A percentile compares a stretch with the other conserved stretches of the same genome.
Evolutionary conservation across 179 eudicot species (phyloP).

Genomic region (Nepenthes alata): DNA sequence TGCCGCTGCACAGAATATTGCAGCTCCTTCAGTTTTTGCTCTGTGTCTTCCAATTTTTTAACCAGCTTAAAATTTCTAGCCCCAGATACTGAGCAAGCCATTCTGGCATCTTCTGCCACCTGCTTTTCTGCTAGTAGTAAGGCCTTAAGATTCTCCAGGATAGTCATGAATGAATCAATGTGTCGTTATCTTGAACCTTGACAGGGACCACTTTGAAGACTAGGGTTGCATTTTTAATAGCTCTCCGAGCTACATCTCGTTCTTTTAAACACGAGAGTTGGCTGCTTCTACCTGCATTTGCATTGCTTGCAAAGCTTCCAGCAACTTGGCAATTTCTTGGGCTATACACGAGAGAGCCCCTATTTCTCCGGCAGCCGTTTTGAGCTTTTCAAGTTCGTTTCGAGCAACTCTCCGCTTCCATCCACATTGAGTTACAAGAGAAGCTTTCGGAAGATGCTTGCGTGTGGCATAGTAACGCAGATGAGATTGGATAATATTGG

Average conservation of each 20-base stretch:
- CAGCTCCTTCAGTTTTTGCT: slow-evolving; percentile 37
- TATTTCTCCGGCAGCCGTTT: slow-evolving; percentile 96
- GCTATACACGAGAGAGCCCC: slow-evolving; percentile 46
- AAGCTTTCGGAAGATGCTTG: slow-evolving; percentile 68
- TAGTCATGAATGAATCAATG: slow-evolving; percentile 64
- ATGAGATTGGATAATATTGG: slow-evolving; percentile 73
- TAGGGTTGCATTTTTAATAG: slow-evolving; percentile 89
- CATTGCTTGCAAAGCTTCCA: too few species aligned
- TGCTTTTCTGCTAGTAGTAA: slow-evolving; percentile 43
- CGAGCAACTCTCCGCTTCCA: slow-evolving; percentile 56
- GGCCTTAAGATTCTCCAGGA: slow-evolving; percentile 66
- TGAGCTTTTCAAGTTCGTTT: slow-evolving; percentile 74
- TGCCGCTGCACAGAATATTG: slow-evolving; percentile 85
- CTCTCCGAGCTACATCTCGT: slow-evolving; percentile 69
- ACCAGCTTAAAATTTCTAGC: slow-evolving; percentile 29
- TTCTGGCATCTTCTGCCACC: slow-evolving; percentile 10
- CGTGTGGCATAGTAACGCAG: slow-evolving; percentile 50
- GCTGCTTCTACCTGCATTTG: slow-evolving; percentile 36
- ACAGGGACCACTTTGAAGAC: slow-evolving; percentile 83
- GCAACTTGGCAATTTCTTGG: too few species aligned
- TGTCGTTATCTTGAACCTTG: slow-evolving; percentile 70
- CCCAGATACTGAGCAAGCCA: slow-evolving; percentile 39
- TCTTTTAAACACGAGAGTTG: slow-evolving; percentile 60
- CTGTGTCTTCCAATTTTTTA: too few species aligned
- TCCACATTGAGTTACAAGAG: slow-evolving; percentile 18